phyloP scores from a whole-genome alignment of 2,329 filamentous ascomycete genomes.

The Sarocladium oryzae region DNA sequence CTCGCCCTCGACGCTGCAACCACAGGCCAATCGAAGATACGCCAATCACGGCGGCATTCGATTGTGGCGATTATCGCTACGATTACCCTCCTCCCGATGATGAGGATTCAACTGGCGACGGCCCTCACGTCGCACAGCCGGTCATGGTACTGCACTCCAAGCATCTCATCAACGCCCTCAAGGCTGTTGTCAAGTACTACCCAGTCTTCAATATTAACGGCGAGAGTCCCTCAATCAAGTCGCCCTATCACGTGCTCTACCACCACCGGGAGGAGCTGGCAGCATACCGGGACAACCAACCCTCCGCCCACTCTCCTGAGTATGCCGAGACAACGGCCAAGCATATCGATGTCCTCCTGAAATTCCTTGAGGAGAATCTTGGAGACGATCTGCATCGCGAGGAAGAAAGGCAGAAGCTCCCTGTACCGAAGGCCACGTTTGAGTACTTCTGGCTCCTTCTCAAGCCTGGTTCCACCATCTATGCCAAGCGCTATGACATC shows the following conservation, averaged over 20 bases:
- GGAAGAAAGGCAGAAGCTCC: constrained; percentile 29
- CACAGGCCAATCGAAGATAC: constrained; percentile 16
- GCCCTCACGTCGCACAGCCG: constrained; percentile 18
- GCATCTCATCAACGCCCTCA: constrained; percentile 40
- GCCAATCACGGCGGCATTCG: constrained; percentile 23
- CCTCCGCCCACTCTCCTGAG: constrained; percentile 31
- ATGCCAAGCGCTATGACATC: constrained; percentile 30
- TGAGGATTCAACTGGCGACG: constrained; percentile 14
- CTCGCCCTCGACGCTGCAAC: constrained; percentile 11
- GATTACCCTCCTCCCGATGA: constrained; percentile 21
- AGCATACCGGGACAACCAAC: constrained; percentile 35
- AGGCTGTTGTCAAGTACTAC: constrained; percentile 42
- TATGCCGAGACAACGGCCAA: constrained; percentile 32
- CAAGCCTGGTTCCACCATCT: constrained; percentile 39
- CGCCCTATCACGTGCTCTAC: constrained; percentile 41
- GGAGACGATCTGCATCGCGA: constrained; percentile 33
- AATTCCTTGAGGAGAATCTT: constrained; percentile 33
- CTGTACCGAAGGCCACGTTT: constrained; percentile 35
- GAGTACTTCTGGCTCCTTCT: constrained; percentile 40
- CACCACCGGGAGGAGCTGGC: constrained; percentile 39
- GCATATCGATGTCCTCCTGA: constrained; percentile 40
- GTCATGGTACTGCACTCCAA: constrained; percentile 38
- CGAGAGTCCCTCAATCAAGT: constrained; percentile 30
- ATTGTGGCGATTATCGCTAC: constrained; percentile 17
- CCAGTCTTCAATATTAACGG: constrained; percentile 32